Base-by-base conservation (phyloP, 148 eudicot genomes). In the Cornus florida region DNA sequence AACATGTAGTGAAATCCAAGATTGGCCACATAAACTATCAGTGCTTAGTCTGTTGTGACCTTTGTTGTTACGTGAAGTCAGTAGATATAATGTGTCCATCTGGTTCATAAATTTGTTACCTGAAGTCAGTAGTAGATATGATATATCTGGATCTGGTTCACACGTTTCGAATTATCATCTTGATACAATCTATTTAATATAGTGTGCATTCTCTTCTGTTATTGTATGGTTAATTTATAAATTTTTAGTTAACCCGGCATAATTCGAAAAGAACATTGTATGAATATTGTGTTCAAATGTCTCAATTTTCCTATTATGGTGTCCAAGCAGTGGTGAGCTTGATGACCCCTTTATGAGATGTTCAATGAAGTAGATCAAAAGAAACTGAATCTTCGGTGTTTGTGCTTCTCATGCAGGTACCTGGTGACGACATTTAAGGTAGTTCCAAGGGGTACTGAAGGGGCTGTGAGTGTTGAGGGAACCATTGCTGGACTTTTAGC, bases 361-460 rank as follows among this genome's bases (percentile, higher is more conserved):
- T 10, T 76, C 6, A 46, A 46, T 35, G 35, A 32, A 38, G 11
- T 67, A 76, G 53, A 56, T 38, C 22, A 64, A 70, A 8, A 16
- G 23, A 7, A 7, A 33, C 28, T 57, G 48, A 62, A 50, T 59
- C 22, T 62, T 71, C 23, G 75, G 32, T 19, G 31, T 9, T 56
- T 70, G 57, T 43, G 71, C 35, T 72, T 76, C 78, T 72, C 31
- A 78, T 81, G 81, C 87, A 95, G 98, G 82, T 93, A 95, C 81
- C 88, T 95, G 17, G 92, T 95, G 57, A 95, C 98, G 33, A 90
- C 97, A 72, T 89, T 95, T 78, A 95, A 95, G 86, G 83, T 90
- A 67, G 98, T 95, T 69, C 97, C 97, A 60, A 83, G 97, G 74
- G 98, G 98, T 67, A 93, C 97, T 22, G 98, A 95, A 92, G 98